Conservation (phyloP, 805 yeast genomes). For the Sungouiella blattae region DNA sequence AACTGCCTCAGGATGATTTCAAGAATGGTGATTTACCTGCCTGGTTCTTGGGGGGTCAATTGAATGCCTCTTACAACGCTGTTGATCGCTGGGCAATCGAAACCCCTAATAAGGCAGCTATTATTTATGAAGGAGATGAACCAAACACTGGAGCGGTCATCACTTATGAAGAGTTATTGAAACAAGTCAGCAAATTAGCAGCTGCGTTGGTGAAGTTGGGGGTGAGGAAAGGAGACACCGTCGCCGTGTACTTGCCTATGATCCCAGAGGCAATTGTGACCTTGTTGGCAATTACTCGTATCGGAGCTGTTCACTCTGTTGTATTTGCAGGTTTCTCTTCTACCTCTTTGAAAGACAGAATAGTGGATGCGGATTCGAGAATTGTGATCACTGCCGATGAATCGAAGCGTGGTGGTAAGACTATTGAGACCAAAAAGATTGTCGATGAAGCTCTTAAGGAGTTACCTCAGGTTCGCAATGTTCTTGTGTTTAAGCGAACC, state of each 20-base stretch:
- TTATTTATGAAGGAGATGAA: constrained; percentile 93
- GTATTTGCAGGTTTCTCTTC: constrained; percentile 96
- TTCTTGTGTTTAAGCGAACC: constrained; percentile 85
- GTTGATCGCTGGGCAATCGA: constrained; percentile 93
- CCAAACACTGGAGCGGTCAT: constrained; percentile 66
- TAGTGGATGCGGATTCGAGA: constrained; percentile 79
- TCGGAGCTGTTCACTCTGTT: constrained; percentile 96
- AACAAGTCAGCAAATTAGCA: constrained; percentile 82
- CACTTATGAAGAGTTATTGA: constrained; percentile 83
- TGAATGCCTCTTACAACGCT: constrained; percentile 90
- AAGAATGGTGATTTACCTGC: constrained; percentile 68
- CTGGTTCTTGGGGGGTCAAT: constrained; percentile 91
- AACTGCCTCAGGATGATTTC: constrained; percentile 57
- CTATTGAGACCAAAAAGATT: constrained; percentile 85
- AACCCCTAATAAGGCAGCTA: constrained; percentile 79
- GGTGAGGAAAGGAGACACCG: constrained; percentile 90
- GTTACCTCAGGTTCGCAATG: constrained; percentile 74
- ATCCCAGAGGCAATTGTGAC: constrained; percentile 94
- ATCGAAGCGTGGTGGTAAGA: constrained; percentile 93
- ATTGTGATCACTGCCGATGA: constrained; percentile 93
- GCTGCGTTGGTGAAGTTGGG: constrained; percentile 82
- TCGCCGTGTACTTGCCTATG: constrained; percentile 96
- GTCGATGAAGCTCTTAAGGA: constrained; percentile 89
- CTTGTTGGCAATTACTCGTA: constrained; percentile 87
- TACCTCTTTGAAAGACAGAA: constrained; percentile 87